Evolutionary conservation across 148 eudicot species (phyloP).

Genomic region (Persicaria tinctoria): DNA sequence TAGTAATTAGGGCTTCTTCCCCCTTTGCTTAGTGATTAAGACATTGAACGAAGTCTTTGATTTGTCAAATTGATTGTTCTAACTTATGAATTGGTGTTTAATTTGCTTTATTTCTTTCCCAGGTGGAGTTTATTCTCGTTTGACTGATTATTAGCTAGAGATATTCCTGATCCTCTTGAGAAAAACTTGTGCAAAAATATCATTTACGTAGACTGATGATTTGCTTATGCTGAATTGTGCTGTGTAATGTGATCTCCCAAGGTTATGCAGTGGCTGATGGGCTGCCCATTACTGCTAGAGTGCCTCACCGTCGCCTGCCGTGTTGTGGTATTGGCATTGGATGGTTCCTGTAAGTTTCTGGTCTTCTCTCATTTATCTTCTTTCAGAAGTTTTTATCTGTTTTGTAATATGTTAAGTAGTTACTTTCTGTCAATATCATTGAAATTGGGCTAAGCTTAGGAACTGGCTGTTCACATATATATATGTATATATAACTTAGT

Average conservation of each 20-base stretch:
- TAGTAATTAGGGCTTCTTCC: background rate
- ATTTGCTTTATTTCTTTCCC: background rate
- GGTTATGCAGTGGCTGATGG: conserved; percentile 8
- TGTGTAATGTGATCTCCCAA: background rate
- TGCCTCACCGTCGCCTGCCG: background rate
- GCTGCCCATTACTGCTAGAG: background rate
- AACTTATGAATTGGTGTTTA: background rate
- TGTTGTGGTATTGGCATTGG: conserved; percentile 10
- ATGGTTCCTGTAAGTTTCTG: conserved; percentile 11
- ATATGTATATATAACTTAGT: no score
- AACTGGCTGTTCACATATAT: no score
- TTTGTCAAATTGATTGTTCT: background rate
- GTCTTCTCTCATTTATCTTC: background rate
- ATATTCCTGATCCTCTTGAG: background rate
- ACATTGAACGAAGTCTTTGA: background rate
- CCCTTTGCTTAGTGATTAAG: no score
- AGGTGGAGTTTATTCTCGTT: background rate
- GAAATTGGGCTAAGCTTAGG: no score
- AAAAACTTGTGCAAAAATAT: background rate
- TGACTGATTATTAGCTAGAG: background rate
- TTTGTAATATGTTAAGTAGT: no score
- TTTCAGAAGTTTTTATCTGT: no score
- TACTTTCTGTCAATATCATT: no score
- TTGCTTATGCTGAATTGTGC: background rate
- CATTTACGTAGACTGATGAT: background rate